Conservation (phyloP, 192 early-diverging fungal genomes). For the Backusella parvicylindrica region DNA sequence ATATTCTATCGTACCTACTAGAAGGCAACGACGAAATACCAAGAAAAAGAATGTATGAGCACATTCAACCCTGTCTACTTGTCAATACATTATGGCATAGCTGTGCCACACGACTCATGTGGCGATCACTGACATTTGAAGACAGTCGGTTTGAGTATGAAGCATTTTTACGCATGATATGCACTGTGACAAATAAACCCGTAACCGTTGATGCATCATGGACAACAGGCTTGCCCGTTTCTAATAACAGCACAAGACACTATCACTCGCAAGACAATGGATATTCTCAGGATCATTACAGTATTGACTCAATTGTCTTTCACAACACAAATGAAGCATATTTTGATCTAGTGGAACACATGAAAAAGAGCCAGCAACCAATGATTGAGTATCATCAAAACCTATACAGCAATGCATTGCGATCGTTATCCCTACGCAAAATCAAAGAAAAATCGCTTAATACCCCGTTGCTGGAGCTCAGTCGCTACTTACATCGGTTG, state of each 20-base stretch:
- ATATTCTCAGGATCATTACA: neutral
- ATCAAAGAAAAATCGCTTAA: slow-evolving; percentile 33
- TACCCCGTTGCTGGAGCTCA: slow-evolving; percentile 22
- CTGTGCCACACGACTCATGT: slow-evolving; percentile 29
- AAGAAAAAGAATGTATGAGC: slow-evolving; percentile 1
- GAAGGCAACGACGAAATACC: neutral
- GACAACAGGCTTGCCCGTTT: neutral
- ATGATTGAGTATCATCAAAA: neutral
- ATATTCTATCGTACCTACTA: slow-evolving; percentile 42
- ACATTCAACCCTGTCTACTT: slow-evolving; percentile 17
- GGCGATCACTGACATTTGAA: slow-evolving; percentile 29
- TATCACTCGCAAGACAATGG: neutral
- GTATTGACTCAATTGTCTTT: neutral
- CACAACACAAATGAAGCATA: neutral
- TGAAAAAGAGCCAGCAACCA: neutral
- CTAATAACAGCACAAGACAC: neutral
- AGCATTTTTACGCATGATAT: slow-evolving; percentile 9
- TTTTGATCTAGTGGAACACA: neutral
- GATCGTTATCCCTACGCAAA: slow-evolving; percentile 30
- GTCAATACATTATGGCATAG: slow-evolving; percentile 35
- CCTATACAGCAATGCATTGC: slow-evolving; percentile 12
- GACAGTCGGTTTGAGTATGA: slow-evolving; percentile 21
- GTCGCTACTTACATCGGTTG: slow-evolving; percentile 23
- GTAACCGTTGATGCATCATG: neutral
- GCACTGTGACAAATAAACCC: slow-evolving; percentile 8